phyloP scores from a whole-genome alignment of 257 asterid species.

The Linaria vulgaris region DNA sequence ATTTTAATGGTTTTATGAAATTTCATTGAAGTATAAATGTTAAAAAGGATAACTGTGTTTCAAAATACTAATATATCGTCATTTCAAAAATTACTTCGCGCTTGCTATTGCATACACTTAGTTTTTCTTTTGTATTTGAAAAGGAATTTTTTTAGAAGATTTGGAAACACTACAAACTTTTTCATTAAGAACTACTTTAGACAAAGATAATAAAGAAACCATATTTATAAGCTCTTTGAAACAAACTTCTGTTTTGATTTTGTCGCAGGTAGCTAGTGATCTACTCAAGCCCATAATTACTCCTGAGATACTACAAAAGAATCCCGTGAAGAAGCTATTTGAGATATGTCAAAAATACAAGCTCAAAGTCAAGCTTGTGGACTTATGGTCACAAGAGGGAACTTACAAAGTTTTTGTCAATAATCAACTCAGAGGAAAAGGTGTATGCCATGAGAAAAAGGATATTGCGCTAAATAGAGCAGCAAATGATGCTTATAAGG shows the following conservation, averaged over 20 bases:
- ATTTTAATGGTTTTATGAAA: too few relatives aligned
- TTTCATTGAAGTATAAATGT: too few relatives aligned
- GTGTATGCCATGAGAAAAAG: slow-evolving; percentile 66
- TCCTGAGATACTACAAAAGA: slow-evolving; percentile 60
- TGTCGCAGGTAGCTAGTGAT: slow-evolving; percentile 53
- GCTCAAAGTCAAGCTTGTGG: slow-evolving; percentile 58
- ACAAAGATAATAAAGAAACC: too few relatives aligned
- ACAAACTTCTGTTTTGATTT: not conserved
- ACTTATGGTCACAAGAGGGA: slow-evolving; percentile 56
- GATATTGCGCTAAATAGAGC: slow-evolving; percentile 75
- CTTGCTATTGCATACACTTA: too few relatives aligned
- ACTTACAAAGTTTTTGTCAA: slow-evolving; percentile 55
- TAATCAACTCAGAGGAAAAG: slow-evolving; percentile 62
- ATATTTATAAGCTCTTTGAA: too few relatives aligned
- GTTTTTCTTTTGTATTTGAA: too few relatives aligned
- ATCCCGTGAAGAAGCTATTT: slow-evolving; percentile 70
- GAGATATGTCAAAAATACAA: slow-evolving; percentile 79
- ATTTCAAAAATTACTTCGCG: too few relatives aligned
- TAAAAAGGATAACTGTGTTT: too few relatives aligned
- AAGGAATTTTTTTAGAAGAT: too few relatives aligned
- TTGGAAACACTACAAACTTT: too few relatives aligned
- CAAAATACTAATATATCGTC: too few relatives aligned
- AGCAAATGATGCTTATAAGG: slow-evolving; percentile 66
- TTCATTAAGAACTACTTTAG: too few relatives aligned
- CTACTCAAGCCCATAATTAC: slow-evolving; percentile 71